Evolutionary conservation across 108 stramenopile genomes (phyloP).

Genomic region (Fragilariopsis cylindrus): DNA sequence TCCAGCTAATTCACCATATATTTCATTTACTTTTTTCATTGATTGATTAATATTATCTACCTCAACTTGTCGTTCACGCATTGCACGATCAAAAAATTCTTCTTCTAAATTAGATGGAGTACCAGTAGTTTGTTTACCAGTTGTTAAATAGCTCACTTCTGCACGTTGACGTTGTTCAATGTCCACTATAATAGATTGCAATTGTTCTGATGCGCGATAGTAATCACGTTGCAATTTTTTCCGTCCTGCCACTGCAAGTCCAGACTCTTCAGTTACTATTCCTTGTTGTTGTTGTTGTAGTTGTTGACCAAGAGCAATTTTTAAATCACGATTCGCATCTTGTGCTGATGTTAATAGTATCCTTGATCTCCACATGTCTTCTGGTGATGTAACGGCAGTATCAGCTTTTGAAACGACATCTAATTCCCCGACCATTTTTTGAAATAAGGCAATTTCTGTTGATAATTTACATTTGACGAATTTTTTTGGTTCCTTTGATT

Average conservation of each 20-base stretch:
- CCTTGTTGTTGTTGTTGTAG: conserved; percentile 13
- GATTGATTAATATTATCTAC: conserved; percentile 72
- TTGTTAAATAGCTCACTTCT: conserved; percentile 27
- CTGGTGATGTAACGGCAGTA: conserved; percentile 25
- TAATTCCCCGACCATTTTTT: conserved; percentile 42
- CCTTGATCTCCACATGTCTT: conserved; percentile 37
- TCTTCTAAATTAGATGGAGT: conserved; percentile 10
- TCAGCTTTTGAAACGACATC: neutral
- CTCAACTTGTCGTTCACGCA: conserved; percentile 74
- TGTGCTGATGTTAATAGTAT: conserved; percentile 40
- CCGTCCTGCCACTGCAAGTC: neutral
- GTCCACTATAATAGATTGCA: conserved; percentile 10
- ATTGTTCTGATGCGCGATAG: conserved; percentile 23
- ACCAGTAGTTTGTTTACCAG: neutral
- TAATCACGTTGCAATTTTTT: conserved; percentile 41
- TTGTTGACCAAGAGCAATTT: neutral
- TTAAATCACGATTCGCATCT: conserved; percentile 39
- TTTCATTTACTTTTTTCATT: conserved; percentile 31
- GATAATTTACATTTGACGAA: conserved; percentile 12
- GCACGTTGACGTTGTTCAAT: conserved; percentile 28
- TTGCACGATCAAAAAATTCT: conserved; percentile 56
- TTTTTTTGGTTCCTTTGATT: neutral
- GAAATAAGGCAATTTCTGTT: conserved; percentile 26
- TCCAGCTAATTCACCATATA: conserved; percentile 59
- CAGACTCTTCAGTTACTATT: neutral